Base-by-base conservation (phyloP, 1,284 basidiomycete genomes). In the Tilletiaria anomala region DNA sequence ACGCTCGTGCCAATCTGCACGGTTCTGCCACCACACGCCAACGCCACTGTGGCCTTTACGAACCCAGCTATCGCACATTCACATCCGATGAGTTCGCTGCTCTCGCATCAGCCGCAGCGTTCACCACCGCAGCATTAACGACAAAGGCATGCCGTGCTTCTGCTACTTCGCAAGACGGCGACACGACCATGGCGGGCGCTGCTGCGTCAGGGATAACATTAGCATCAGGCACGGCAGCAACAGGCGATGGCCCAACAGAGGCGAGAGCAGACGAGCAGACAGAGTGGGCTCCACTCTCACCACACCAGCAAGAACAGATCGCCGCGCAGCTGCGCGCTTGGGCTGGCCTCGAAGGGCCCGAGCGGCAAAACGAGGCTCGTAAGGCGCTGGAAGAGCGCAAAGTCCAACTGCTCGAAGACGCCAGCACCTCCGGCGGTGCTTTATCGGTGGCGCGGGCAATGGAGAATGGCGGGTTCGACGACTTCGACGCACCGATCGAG, bases 291-390 rank as follows among this genome's bases (percentile, higher is more conserved):
- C 47, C 52, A 6, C 51, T 60, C 19, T 36, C 43, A 3, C 49
- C 43, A 2, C 48, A 44, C 1, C 51, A 56, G 26, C 56, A 58
- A 35, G 52, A 48, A 19, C 44, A 42, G 4, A 51, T 60, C 11
- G 56, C 56, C 3, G 40, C 34, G n/a, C 53, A 53, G 42, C 48
- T 60, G 3, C 36, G 48, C 3, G 58, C 56, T 5, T 59, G 54
- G 58, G 60, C 58, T 10, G 60, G 60, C 6, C 51, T 63, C n/a
- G 53, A 63, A 26, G 60, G 60, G 5, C 54, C 50, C 12, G 46
- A 63, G 21, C 40, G 44, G 4, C 60, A 62, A 35, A 50, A 45
- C 6, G 32, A 56, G 42, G 60, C 60, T 19, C 43, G 54, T 2
- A 37, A 48, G 15, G 41, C 47, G 11, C 49, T 62, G 17, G 50